Base-by-base conservation (phyloP, 2,329 filamentous ascomycete genomes). In the Colletotrichum truncatum region DNA sequence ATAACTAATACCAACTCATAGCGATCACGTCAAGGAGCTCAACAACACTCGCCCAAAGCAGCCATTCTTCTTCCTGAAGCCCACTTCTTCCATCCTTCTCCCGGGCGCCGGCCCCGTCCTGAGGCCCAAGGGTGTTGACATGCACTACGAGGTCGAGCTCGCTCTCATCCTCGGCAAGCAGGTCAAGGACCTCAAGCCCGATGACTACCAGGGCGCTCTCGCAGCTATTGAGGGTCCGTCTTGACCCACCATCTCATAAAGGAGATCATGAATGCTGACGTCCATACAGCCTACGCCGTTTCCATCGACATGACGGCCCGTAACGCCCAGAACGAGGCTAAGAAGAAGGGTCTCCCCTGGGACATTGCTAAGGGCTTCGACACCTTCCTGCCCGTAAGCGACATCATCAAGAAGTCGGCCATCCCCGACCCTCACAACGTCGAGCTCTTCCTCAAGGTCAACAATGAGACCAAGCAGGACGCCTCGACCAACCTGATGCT, bases 11-110 rank as follows among this genome's bases (percentile, higher is more conserved):
- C 23, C 66, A 51, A 52, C 54, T 41, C 36, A 32, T 73, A 96
- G 93, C 73, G 96, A 97, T 79, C 96, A 99, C 81, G 91, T 98
- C 75, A 88, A 91, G 69, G 96, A 99, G 83, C 87, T 99, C 71
- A 94, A 94, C 80, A 97, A 91, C 79, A 85, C 86, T 66, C 89
- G 89, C 70, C 96, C 96, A 53, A 97, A 96, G 78, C 94, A 98
- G 80, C 96, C 96, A 25, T 98, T 99, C 83, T 99, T 98, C 89
- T 99, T 99, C 86, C 88, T 98, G 72, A 99, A 99, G 85, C 96
- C 96, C 2, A 82, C 94, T 1, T 93, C 92, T 39, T 93, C 94
- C 4, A 93, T 99, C 71, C 87, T 98, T 4, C 85, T 92, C 21
- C 93, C 93, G 0, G 87, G 88, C 26, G 87, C 89, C 61, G 94